Base-by-base conservation (phyloP, 768 basidiomycete genomes). In the Naganishia randhawae region DNA sequence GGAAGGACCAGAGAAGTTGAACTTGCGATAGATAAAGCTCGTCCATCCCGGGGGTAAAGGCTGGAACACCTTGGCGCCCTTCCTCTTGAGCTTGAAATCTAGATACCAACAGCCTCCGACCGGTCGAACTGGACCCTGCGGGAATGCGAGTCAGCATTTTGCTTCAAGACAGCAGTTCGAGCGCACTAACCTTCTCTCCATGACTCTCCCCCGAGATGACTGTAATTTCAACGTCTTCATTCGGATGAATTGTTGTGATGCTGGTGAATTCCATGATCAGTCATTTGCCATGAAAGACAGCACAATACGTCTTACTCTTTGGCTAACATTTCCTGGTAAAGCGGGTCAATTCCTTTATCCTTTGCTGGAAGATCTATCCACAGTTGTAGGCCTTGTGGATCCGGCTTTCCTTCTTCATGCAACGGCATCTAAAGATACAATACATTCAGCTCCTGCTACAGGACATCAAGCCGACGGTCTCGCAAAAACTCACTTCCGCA, bases 51-150 rank as follows among this genome's bases (percentile, higher is more conserved):
- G 70, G n/a, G 82, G 93, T 45, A 97, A 83, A 11, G 88, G 86
- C 77, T 94, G 94, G 82, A 90, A 95, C 33, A 91, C 84, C 33
- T 77, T 82, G 29, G 76, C 78, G 1, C 85, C 86, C 33, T 85
- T 83, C 69, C 84, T 84, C 31, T 84, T 80, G 77, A 94, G 87
- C 67, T 82, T 86, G 69, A 88, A 81, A 75, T 94, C 91, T 81
- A 94, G 88, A 80, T 86, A 96, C 90, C 91, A 94, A 80, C 92
- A 94, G 6, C 94, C 94, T 14, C 94, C 94, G 0, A 93, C 84
- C 0, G 91, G 91, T 54, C 89, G 83, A 27, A 98, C 93, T 31
- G 92, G 92, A 1, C 91, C 93, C 69, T 73, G 41, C 1, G 39
- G 16, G 27, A 45, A 32, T 1, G 31, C 6, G 25, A 50, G n/a